Evolutionary conservation across 805 yeast species (phyloP), one percentile per base, ranked within the genome.

Genomic region (Kregervanrija delftensis): DNA sequence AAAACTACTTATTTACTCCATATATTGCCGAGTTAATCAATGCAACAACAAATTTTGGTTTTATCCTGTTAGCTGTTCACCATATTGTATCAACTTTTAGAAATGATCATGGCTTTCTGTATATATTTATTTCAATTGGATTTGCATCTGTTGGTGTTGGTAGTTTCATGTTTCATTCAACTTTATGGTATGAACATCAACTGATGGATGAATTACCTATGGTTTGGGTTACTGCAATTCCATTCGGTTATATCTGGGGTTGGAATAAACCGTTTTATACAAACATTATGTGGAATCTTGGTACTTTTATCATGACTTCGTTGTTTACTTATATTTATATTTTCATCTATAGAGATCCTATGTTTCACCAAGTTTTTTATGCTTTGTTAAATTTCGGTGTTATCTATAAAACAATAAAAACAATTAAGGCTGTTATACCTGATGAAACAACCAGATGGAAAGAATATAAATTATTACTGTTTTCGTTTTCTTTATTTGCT

Each of bases 161-260:
- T 3, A 79, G 88, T 14, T 93, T 97, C 91, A 66, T 89, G 49
- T 93, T 93, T 69, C 99, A 93, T 64, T 93, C 93, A 96, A 91
- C 98, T 4, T 72, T 93, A 55, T 73, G 78, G 51, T 93, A 91
- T 64, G 87, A 85, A 59, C 93, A 76, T 67, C 99, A 93, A 67
- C 63, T 93, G 50, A 72, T 93, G 63, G 99, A 93, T 67, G 99
- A 93, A 63, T 71, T 93, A 57, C 99, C 99, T 35, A 93, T 93
- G 99, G 87, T 93, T 50, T 93, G 93, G 66, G 97, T 96, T 16
- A 93, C 99, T 2, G 91, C 96, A 51, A 81, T 91, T 28, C 98
- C 99, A 0, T 81, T 88, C 49, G 69, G 65, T 2, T 64, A 65
- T 48, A 47, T 65, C 12, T 61, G 54, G 48, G 61, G 66, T 30